Base-by-base conservation (phyloP, 805 yeast species). In the Scheffersomyces lignosus region DNA sequence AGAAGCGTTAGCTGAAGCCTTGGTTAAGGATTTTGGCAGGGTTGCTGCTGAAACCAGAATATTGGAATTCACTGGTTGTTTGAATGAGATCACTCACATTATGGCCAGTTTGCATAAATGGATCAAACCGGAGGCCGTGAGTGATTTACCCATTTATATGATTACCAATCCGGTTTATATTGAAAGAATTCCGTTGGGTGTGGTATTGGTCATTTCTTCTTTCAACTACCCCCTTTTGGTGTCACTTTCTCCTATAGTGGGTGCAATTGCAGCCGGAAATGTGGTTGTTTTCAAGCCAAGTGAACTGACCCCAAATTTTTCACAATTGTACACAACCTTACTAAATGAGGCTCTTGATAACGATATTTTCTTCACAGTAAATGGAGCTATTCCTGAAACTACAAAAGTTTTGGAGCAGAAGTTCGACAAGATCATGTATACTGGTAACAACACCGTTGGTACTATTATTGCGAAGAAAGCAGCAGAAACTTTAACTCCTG, bases 251-350 rank as follows among this genome's bases (percentile, higher is more conserved):
- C 88, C 96, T 0, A 53, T 89, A 15, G 71, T 80, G 25, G 87
- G 87, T 15, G 96, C 96, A 1, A 64, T 91, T 45, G 87, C 95
- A 1, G 86, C 83, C 15, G 97, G 97, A 9, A 89, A 90, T 58
- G 70, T 81, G 10, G 91, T 86, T 18, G 78, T 85, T 15, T 64
- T 82, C 48, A 88, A 88, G 57, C 89, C 87, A 13, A 73, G 83
- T 41, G 97, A 91, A 58, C 55, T 73, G 37, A 77, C 83, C 2
- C 91, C 93, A 0, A 62, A 73, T 44, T 75, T 82, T 32, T 67
- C 88, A 3, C 49, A 54, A 15, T 68, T 74, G n/a, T 52, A 90
- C 25, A 70, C 83, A n/a, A 65, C 69, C 13, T 51, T 87, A 4
- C 59, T 90, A 12, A 56, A 64, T 22, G 53, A 67, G 3, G 73